Evolutionary conservation across 2,329 filamentous ascomycete species (phyloP), one percentile per base, ranked within the genome.

Genomic region (Thelonectria rubi): DNA sequence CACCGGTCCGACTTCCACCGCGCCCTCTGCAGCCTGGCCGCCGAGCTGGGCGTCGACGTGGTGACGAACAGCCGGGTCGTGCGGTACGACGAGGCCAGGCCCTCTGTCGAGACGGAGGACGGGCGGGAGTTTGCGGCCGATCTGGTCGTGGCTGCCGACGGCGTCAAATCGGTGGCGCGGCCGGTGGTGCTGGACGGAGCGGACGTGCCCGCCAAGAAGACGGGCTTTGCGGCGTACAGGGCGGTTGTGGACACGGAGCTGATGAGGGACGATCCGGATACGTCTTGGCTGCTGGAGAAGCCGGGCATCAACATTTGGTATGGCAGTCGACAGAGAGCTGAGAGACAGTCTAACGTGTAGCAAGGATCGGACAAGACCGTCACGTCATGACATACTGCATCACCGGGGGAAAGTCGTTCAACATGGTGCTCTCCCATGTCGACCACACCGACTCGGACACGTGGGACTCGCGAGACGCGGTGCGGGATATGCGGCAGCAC

Each of bases 311-410:
- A 80, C 57, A 67, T 79, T 12, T 80, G 78, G 78, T 79, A 40
- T 15, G 66, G 56, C 20, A 21, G 18, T 14, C n/a, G n/a, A 11
- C 3, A 9, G 30, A 11, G 11, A 2, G 7, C 12, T 18, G 11
- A 20, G 8, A 42, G 18, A 2, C 1, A 34, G 20, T 14, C 14
- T 51, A 30, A 46, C 40, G 48, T 48, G 32, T 34, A 15, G 15
- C 12, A 3, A 79, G 77, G 78, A 75, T 81, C 37, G 79, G 79
- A 5, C 70, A 78, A 20, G 67, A 76, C 17, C 65, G 78, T 1
- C 80, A 82, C 59, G 78, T 80, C 12, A 82, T 83, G 78, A 77
- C 79, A 0, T 81, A 81, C 61, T 72, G 72, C 5, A 83, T 83
- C 10, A 73, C 78, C 1, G 71, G 69, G 1, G 78, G 79, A 2